Percentiles rank a stretch among this genome's conserved stretches.
phyloP scores from a whole-genome alignment of 163 green algal species.

The Trebouxia gelatinosa region DNA sequence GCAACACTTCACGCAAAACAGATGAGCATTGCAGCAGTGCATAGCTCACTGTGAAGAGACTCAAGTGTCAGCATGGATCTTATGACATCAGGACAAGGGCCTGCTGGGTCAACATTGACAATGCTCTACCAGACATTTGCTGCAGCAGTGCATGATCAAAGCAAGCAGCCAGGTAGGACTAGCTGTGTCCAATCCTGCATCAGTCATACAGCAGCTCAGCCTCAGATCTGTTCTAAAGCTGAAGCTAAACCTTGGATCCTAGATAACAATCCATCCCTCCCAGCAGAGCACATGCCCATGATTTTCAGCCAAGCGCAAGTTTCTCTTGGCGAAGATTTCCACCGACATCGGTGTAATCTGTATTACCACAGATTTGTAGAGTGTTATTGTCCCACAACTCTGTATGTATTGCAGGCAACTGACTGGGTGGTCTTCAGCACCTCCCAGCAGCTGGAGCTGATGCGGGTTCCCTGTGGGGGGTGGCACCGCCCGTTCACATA shows the following conservation, averaged over 20 bases:
- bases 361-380: too few relatives aligned
- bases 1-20: neutral
- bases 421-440: slow-evolving; percentile 33
- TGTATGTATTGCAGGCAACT: slow-evolving; percentile 19
- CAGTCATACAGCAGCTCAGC: too few relatives aligned
- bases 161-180: too few relatives aligned
- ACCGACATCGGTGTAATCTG: neutral
- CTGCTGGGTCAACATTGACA: too few relatives aligned
- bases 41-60: too few relatives aligned
- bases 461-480: slow-evolving; percentile 29
- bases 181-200: too few relatives aligned
- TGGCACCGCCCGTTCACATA: slow-evolving; percentile 30
- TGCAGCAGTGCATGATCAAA: too few relatives aligned
- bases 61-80: too few relatives aligned
- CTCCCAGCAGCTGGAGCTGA: slow-evolving; percentile 27
- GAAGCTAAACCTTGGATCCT: neutral
- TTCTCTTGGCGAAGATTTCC: neutral
- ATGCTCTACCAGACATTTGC: too few relatives aligned
- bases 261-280: neutral
- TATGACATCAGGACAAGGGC: too few relatives aligned
- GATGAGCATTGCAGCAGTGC: too few relatives aligned
- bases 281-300: neutral
- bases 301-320: neutral
- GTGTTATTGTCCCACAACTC: neutral
- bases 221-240: neutral